These are phyloP conservation scores for Fomitopsis palustris DNA, from an alignment of 1,284 basidiomycete species.

Conservation along the genomic window DNA sequence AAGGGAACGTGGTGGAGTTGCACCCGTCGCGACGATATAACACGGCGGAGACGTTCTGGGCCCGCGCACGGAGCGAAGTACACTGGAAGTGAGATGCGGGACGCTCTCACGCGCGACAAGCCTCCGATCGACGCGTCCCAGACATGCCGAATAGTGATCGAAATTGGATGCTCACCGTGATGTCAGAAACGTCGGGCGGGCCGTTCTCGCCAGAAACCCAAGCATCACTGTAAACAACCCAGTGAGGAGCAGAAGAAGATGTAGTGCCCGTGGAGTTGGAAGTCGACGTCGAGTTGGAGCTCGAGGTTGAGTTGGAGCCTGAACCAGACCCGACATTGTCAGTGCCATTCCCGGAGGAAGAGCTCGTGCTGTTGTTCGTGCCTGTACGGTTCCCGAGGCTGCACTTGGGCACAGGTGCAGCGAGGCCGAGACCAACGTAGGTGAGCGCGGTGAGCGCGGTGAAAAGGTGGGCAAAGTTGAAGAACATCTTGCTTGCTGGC, in stretches of 20 bases:
- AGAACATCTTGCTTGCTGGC: constrained; percentile 3
- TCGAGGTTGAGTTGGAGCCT: constrained; percentile 8
- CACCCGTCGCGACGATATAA: not conserved
- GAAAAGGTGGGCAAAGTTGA: constrained; percentile 5
- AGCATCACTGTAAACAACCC: constrained; percentile 40
- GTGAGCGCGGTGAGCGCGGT: constrained; percentile 6
- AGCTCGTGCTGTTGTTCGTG: constrained; percentile 5
- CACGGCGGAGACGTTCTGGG: not conserved
- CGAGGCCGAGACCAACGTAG: constrained; percentile 6
- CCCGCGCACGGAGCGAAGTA: not conserved
- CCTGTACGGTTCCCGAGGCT: constrained; percentile 1
- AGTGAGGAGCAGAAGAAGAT: constrained; percentile 33
- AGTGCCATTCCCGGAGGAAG: constrained; percentile 13
- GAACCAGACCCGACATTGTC: constrained; percentile 13
- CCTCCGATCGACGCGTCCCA: too few species aligned
- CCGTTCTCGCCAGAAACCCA: constrained; percentile 36
- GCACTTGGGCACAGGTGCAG: constrained; percentile 9
- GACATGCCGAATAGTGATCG: not conserved
- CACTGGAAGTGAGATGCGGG: too few species aligned
- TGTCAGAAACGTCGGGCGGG: constrained; percentile 32
- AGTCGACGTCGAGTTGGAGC: constrained; percentile 5
- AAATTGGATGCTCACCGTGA: constrained; percentile 28
- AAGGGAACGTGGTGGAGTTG: not conserved
- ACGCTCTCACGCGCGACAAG: too few species aligned
- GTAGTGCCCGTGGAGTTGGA: constrained; percentile 19